Evolutionary conservation across 805 yeast species (phyloP), one percentile per base, ranked within the genome.

Genomic region (Lipomyces anomalus): DNA sequence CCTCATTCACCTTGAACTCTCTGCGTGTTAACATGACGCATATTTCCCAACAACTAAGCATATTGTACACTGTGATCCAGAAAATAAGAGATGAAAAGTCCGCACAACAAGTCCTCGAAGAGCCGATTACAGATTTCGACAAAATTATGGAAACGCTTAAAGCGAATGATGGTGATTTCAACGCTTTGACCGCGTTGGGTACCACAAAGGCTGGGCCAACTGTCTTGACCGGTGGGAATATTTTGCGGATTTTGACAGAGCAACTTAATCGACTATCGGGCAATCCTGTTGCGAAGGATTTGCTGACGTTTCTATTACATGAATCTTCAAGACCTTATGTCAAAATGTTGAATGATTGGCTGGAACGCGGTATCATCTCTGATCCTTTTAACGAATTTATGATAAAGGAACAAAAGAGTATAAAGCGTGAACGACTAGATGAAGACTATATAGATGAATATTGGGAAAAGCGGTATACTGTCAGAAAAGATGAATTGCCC

Each of bases 381-480:
- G 98, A 92, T 56, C 86, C 85, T 0, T 79, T 78, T 59, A 78
- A 80, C 33, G 98, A 90, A 62, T 92, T 92, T 61, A 66, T 88
- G 59, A 76, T 92, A n/a, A 72, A 75, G 23, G 67, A 65, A 47
- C 57, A 48, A 46, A 54, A 50, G 26, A 50, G 59, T 13, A 48
- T 55, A 3, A 56, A 55, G 4, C 37, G 59, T 4, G 57, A 57
- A 21, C 47, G 48, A 34, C 40, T 57, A n/a, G 57, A 63, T 37
- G 42, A 53, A 30, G 62, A 62, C 43, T 60, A 56, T 30, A 58
- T 62, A 2, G 71, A 68, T 40, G 68, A 64, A 39, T 67, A 65
- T 52, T 70, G 73, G 73, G 71, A 66, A 24, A 60, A 61, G 45
- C 79, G 85, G 48, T 92, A 76, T 61, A 74, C 84, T 4, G 71